These are phyloP conservation scores for Tremella yokohamensis DNA, from an alignment of 768 basidiomycete species.

Conservation along the genomic window DNA sequence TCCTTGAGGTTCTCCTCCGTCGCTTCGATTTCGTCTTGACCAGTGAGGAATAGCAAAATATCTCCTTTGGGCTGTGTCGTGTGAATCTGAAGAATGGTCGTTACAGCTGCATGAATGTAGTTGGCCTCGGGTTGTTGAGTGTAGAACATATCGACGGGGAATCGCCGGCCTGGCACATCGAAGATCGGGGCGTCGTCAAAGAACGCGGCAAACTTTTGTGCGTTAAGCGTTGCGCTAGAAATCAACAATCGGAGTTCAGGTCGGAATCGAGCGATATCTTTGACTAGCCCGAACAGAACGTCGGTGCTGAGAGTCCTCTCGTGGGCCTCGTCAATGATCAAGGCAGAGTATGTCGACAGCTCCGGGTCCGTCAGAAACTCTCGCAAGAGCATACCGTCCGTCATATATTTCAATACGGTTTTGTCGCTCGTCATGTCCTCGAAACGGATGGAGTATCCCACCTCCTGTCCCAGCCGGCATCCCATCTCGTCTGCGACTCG, in stretches of 20 bases:
- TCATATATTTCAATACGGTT: constrained; percentile 99
- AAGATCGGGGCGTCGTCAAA: constrained; percentile 96
- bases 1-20: constrained; percentile 94
- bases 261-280: constrained; percentile 57
- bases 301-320: constrained; percentile 97
- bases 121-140: constrained; percentile 99
- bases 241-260: constrained; percentile 90
- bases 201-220: constrained; percentile 95
- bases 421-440: constrained; percentile 99
- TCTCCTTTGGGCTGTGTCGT: constrained; percentile 97
- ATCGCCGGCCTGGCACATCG: constrained; percentile 85
- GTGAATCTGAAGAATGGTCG: constrained; percentile 97
- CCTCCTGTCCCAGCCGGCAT: constrained; percentile 91
- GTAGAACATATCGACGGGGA: constrained; percentile 97
- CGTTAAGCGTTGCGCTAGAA: constrained; percentile 89
- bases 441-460: constrained; percentile 99
- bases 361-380: constrained; percentile 98
- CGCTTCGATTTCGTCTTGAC: constrained; percentile 98
- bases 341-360: constrained; percentile 84
- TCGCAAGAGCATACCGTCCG: constrained; percentile 94
- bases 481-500: constrained; percentile 99
- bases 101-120: constrained; percentile 96
- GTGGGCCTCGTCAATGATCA: constrained; percentile 98
- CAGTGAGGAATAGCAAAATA: constrained; percentile 94
- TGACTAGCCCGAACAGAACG: constrained; percentile 95